A percentile compares a stretch with the other conserved stretches of the same genome.
These are phyloP conservation scores for Solanum lycopersicoides DNA, from an alignment of 257 asterid genomes.

Conservation along the genomic window DNA sequence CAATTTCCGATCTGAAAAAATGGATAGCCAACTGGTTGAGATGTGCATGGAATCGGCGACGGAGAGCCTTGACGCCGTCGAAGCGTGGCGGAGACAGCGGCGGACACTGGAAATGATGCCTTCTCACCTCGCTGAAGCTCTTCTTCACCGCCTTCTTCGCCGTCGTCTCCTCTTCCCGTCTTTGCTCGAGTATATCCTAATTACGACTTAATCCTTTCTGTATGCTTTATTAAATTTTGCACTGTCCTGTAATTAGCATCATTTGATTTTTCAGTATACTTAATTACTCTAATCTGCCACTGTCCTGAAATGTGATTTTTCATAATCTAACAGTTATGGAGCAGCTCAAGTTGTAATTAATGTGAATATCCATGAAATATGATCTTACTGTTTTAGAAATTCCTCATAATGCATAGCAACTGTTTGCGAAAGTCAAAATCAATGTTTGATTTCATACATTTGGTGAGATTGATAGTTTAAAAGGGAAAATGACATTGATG, in stretches of 20 bases:
- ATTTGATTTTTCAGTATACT: background rate
- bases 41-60: slow-evolving; percentile 81
- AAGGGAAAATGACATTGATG: background rate
- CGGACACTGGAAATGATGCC: slow-evolving; percentile 78
- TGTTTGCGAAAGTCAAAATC: background rate
- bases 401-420: background rate
- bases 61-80: slow-evolving; percentile 47
- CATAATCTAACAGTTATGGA: background rate
- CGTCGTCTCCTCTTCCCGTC: slow-evolving; percentile 85
- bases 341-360: background rate
- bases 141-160: slow-evolving; percentile 52
- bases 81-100: slow-evolving; percentile 90
- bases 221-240: background rate
- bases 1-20: background rate
- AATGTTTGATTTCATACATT: background rate
- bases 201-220: background rate
- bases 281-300: background rate
- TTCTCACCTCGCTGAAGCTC: slow-evolving; percentile 62
- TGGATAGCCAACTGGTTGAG: slow-evolving; percentile 33
- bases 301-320: background rate
- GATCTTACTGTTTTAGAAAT: background rate
- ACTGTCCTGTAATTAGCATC: background rate
- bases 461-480: background rate
- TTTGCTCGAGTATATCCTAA: slow-evolving; percentile 51
- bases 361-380: background rate